phyloP scores from a whole-genome alignment of 148 eudicot species.

The Oxyria digyna region DNA sequence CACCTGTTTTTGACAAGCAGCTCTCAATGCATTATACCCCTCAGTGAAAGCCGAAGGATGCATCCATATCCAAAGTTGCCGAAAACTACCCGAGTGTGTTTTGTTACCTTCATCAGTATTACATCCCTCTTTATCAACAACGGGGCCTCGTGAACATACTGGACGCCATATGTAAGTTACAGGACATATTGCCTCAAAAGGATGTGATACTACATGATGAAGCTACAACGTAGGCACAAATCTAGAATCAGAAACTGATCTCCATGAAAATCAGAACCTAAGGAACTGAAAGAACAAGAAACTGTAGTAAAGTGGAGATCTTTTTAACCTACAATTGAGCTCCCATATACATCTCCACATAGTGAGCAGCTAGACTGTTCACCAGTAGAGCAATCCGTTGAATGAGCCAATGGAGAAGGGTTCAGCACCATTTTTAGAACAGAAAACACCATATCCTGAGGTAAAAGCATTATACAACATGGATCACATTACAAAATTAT shows the following conservation, averaged over 20 bases:
- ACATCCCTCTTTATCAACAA: constrained; percentile 11
- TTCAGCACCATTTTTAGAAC: constrained; percentile 37
- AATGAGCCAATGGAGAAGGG: constrained; percentile 26
- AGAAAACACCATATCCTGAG: constrained; percentile 48
- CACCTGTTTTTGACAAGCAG: constrained; percentile 57
- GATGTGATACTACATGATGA: constrained; percentile 31
- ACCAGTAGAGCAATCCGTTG: constrained; percentile 17
- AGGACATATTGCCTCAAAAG: constrained; percentile 49
- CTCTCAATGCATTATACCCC: constrained; percentile 52
- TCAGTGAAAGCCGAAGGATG: constrained; percentile 64
- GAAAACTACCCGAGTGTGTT: constrained; percentile 12
- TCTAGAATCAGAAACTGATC: neutral
- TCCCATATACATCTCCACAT: constrained; percentile 43
- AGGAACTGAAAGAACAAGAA: neutral
- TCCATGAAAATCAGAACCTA: neutral
- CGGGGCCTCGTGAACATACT: constrained; percentile 13
- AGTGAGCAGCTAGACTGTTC: constrained; percentile 16
- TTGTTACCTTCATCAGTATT: constrained; percentile 8
- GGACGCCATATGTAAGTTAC: constrained; percentile 81
- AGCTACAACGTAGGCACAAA: constrained; percentile 40
- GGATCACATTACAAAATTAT: no score
- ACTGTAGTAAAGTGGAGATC: neutral
- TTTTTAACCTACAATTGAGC: constrained; percentile 57
- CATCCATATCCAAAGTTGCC: constrained; percentile 79
- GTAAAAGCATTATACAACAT: no score